Conservation (phyloP, 306 rosid genomes). For the Gastrolobium bilobum region DNA sequence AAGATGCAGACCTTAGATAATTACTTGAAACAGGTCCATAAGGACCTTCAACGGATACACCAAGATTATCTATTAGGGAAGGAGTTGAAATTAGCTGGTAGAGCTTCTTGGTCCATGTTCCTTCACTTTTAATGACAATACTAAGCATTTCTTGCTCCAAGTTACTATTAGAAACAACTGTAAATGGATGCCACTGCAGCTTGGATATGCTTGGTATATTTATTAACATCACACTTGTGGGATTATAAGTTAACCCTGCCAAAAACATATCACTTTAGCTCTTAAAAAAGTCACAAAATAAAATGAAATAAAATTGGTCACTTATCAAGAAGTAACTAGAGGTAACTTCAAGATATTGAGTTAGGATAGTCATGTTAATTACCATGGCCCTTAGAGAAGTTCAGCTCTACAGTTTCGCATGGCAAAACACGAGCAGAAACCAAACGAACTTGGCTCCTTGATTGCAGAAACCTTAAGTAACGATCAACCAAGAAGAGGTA, state of each 20-base stretch:
- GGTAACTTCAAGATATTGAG: background rate
- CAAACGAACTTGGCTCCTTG: conserved; percentile 55
- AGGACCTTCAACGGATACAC: conserved; percentile 83
- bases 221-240: conserved; percentile 77
- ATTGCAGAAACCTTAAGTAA: conserved; percentile 72
- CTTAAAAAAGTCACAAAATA: background rate
- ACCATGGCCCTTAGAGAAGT: conserved; percentile 76
- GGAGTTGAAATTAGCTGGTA: conserved; percentile 68
- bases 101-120: conserved; percentile 77
- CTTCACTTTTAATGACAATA: conserved; percentile 74
- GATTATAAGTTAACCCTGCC: conserved; percentile 71
- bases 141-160: conserved; percentile 73
- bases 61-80: conserved; percentile 54
- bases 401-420: conserved; percentile 73
- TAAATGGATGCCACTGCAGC: conserved; percentile 97
- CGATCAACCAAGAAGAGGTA: conserved; percentile 88
- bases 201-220: conserved; percentile 81
- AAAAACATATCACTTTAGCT: background rate
- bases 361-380: background rate
- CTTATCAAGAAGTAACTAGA: conserved; percentile 21
- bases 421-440: conserved; percentile 73
- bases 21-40: conserved; percentile 72
- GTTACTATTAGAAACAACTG: conserved; percentile 71
- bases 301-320: background rate
- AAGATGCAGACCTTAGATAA: conserved; percentile 59